Conservation (phyloP, 1,284 basidiomycete species). For the Cystobasidium pallidum region DNA sequence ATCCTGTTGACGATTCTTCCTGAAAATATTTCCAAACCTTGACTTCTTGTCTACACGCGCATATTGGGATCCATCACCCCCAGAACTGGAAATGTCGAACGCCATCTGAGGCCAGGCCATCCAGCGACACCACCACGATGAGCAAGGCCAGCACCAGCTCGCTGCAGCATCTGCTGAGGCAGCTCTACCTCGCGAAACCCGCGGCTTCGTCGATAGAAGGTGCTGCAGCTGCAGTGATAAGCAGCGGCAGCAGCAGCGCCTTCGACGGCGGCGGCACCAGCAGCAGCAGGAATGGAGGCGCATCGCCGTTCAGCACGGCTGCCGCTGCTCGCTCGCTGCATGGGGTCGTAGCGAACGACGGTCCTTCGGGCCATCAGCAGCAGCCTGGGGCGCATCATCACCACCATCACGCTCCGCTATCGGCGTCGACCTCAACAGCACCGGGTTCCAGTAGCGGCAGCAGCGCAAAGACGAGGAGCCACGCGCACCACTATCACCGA, state of each 20-base stretch:
- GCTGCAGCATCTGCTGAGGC: slow-evolving; percentile 18
- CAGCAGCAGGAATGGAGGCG: slow-evolving; percentile 11
- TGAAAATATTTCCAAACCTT: neutral
- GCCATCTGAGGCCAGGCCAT: neutral
- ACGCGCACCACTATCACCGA: slow-evolving; percentile 9
- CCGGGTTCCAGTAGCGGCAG: neutral
- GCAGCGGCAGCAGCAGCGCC: neutral
- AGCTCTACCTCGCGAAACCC: slow-evolving; percentile 21
- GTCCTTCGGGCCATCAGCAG: too few species aligned
- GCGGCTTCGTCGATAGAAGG: slow-evolving; percentile 24
- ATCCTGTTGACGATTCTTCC: neutral
- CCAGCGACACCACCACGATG: neutral
- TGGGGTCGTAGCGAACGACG: neutral
- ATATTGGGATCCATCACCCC: neutral
- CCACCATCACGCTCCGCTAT: neutral
- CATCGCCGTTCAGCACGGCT: slow-evolving; percentile 17
- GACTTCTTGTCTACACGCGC: neutral
- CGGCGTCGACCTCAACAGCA: slow-evolving; percentile 21
- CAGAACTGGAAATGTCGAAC: neutral
- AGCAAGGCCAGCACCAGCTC: slow-evolving; percentile 29
- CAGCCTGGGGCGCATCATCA: neutral
- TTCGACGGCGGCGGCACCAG: slow-evolving; percentile 2
- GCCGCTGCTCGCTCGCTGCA: slow-evolving; percentile 5
- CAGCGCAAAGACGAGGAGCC: neutral
- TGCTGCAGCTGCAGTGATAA: neutral